phyloP scores from a whole-genome alignment of 2,329 filamentous ascomycete genomes.

The Nothophoma quercina region DNA sequence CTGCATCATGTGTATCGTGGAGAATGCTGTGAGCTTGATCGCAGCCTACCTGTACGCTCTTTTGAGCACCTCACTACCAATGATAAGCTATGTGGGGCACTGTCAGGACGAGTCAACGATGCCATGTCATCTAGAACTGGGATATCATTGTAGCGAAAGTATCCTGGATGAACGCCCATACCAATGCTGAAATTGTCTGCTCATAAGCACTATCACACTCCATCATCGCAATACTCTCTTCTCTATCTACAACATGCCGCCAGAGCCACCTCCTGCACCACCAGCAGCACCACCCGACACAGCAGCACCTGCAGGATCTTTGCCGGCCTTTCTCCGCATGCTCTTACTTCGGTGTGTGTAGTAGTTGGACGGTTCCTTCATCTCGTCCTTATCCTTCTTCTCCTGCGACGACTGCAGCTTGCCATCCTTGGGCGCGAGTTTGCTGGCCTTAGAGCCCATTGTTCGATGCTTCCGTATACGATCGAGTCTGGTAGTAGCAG shows the following conservation, averaged over 20 bases:
- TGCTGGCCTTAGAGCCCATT: slow-evolving; percentile 44
- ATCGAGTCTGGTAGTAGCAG: neutral
- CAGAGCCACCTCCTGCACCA: slow-evolving; percentile 21
- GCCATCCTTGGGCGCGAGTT: slow-evolving; percentile 26
- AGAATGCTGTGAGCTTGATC: too few relatives aligned
- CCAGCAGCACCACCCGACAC: slow-evolving; percentile 21
- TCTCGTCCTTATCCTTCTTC: slow-evolving; percentile 42
- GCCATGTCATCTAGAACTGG: too few relatives aligned
- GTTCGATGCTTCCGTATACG: neutral
- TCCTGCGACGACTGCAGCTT: slow-evolving; percentile 31
- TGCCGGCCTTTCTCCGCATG: slow-evolving; percentile 43
- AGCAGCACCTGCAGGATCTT: slow-evolving; percentile 14
- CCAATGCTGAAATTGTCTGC: too few relatives aligned
- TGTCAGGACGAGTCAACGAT: too few relatives aligned
- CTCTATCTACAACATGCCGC: slow-evolving; percentile 8
- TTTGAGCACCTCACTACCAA: too few relatives aligned
- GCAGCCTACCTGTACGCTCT: too few relatives aligned
- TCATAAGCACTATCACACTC: too few relatives aligned
- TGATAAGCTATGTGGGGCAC: too few relatives aligned
- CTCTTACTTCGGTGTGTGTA: slow-evolving; percentile 44
- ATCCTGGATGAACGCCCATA: too few relatives aligned
- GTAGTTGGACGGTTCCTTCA: slow-evolving; percentile 46
- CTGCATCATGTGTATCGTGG: too few relatives aligned
- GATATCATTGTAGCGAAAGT: too few relatives aligned
- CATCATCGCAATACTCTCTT: too few relatives aligned